A percentile compares a stretch with the other conserved stretches of the same genome.
phyloP scores from a whole-genome alignment of 73 alveolate genomes.

The Tetrahymena malaccensis region DNA sequence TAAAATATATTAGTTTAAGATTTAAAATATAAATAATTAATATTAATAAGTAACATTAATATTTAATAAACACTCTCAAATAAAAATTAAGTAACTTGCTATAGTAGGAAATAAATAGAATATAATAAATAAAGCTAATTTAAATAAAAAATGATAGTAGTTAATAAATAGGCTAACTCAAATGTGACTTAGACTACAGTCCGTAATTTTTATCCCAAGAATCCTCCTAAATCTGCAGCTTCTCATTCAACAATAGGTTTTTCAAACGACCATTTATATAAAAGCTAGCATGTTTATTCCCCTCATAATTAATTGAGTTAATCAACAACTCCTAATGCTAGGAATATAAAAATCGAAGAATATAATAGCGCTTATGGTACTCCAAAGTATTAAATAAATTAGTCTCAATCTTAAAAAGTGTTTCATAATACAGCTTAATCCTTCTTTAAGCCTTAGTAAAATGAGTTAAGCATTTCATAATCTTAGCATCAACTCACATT shows the following conservation, averaged over 20 bases:
- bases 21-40: too few relatives aligned
- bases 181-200: neutral
- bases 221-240: neutral
- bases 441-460: neutral
- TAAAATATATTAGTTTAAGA: too few relatives aligned
- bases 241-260: neutral
- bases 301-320: neutral
- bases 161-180: neutral
- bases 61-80: neutral
- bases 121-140: neutral
- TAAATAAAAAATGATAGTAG: neutral
- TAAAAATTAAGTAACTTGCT: neutral
- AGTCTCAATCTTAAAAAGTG: neutral
- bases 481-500: neutral
- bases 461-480: neutral
- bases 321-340: neutral
- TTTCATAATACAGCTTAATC: neutral
- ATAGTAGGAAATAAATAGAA: neutral
- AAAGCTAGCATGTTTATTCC: neutral
- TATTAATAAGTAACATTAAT: too few relatives aligned
- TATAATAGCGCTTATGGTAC: neutral
- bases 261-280: neutral
- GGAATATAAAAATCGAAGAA: neutral
- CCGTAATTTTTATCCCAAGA: neutral
- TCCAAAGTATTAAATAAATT: neutral